Conservation (phyloP, 306 rosid species). For the Fragaria nilgerrensis region DNA sequence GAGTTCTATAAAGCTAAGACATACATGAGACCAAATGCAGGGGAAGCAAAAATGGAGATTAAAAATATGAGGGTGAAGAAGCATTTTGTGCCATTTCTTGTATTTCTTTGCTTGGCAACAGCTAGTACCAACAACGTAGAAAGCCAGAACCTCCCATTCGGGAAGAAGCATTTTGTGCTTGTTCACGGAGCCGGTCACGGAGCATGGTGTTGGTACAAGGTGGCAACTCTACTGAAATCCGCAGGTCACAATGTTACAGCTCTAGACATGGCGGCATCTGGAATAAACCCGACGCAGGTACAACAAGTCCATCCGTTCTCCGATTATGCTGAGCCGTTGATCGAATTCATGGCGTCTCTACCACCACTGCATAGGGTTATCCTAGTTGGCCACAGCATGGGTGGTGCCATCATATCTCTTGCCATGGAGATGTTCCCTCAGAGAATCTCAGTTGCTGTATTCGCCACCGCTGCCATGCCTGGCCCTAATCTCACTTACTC, state of each 20-base stretch:
- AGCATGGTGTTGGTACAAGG: slow-evolving; percentile 67
- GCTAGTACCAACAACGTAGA: too few relatives aligned
- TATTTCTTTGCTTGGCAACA: too few relatives aligned
- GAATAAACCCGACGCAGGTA: slow-evolving; percentile 33
- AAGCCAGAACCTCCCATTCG: too few relatives aligned
- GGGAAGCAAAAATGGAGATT: too few relatives aligned
- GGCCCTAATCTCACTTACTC: too few relatives aligned
- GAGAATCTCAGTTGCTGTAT: slow-evolving; percentile 31
- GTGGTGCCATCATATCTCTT: slow-evolving; percentile 31
- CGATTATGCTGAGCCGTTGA: slow-evolving; percentile 38
- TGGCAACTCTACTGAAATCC: slow-evolving; percentile 19
- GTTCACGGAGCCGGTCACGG: slow-evolving; percentile 64
- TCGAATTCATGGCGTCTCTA: slow-evolving; percentile 15
- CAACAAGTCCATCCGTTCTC: slow-evolving; percentile 8
- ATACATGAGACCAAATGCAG: too few relatives aligned
- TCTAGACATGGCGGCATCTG: slow-evolving; percentile 30
- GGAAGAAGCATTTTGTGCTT: slow-evolving; percentile 39
- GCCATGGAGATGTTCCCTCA: slow-evolving; percentile 41
- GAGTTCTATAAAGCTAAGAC: too few relatives aligned
- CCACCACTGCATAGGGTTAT: slow-evolving; percentile 12
- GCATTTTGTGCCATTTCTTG: too few relatives aligned
- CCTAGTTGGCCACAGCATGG: slow-evolving; percentile 44
- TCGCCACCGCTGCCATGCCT: slow-evolving; percentile 33
- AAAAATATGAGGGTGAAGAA: too few relatives aligned
- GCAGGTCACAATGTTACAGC: not conserved